Percentiles rank a stretch among this genome's conserved stretches.
Evolutionary conservation across 345 rosid genomes (phyloP).

Genomic region (Murraya koenigii): DNA sequence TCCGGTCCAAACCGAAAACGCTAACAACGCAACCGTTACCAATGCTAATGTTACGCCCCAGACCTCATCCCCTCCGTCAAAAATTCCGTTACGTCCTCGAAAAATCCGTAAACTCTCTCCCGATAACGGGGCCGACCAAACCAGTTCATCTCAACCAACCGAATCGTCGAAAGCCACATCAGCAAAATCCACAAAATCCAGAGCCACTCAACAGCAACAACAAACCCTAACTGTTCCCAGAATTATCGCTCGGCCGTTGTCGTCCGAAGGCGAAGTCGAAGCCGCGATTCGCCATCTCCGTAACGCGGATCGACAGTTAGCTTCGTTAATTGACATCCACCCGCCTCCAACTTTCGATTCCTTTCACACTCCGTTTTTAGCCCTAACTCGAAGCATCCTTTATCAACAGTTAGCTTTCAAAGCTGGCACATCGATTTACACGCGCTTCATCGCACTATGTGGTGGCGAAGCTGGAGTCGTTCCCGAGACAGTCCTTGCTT

Average conservation of each 20-base stretch:
- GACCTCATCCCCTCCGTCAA: conserved; percentile 58
- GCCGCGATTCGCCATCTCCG: conserved; percentile 77
- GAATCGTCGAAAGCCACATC: conserved; percentile 30
- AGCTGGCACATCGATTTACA: conserved; percentile 86
- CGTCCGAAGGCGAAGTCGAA: conserved; percentile 85
- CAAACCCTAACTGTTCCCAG: conserved; percentile 46
- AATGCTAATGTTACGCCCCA: conserved; percentile 20
- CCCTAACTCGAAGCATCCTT: conserved; percentile 83
- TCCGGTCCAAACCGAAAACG: conserved; percentile 22
- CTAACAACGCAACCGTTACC: conserved; percentile 27
- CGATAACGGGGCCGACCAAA: conserved; percentile 22
- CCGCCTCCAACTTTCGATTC: conserved; percentile 77
- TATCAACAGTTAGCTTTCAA: conserved; percentile 89
- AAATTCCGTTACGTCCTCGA: conserved; percentile 92
- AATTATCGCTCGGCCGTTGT: conserved; percentile 61
- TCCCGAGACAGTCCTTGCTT: conserved; percentile 67
- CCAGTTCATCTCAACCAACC: conserved; percentile 18
- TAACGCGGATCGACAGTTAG: conserved; percentile 63
- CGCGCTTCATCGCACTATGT: conserved; percentile 80
- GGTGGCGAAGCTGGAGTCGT: conserved; percentile 73
- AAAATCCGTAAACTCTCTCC: conserved; percentile 78
- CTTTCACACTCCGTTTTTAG: conserved; percentile 76
- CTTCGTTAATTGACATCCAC: conserved; percentile 59
- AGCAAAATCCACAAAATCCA: conserved; percentile 28
- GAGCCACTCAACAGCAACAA: conserved; percentile 35